Percentiles rank a stretch among this genome's conserved stretches.
Evolutionary conservation across 2,329 filamentous ascomycete genomes (phyloP).

Genomic region (Didymella pinodella): DNA sequence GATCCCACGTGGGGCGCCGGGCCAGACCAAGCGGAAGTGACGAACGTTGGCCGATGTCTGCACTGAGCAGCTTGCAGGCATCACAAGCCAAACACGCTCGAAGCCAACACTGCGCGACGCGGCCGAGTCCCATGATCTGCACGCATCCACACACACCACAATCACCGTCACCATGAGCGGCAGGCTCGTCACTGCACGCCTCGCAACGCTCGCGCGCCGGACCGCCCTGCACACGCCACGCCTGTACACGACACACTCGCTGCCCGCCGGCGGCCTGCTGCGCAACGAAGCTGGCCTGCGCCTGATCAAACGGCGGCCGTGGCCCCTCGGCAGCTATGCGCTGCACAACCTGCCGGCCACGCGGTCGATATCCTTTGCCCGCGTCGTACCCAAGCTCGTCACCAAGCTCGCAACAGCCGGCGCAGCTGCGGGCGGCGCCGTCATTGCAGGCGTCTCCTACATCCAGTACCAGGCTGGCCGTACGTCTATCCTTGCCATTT

Average conservation of each 20-base stretch:
- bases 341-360: constrained; percentile 80
- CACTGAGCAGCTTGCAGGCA: background rate
- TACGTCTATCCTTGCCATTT: constrained; percentile 59
- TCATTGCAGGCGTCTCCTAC: constrained; percentile 87
- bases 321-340: constrained; percentile 77
- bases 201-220: constrained; percentile 71
- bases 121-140: constrained; percentile 29
- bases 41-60: constrained; percentile 15
- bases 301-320: constrained; percentile 64
- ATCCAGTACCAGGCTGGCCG: constrained; percentile 94
- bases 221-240: constrained; percentile 67
- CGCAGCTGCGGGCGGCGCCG: constrained; percentile 88
- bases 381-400: constrained; percentile 82
- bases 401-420: constrained; percentile 87
- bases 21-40: constrained; percentile 19
- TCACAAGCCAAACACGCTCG: constrained; percentile 6
- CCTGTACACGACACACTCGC: constrained; percentile 51
- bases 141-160: constrained; percentile 16
- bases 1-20: constrained; percentile 16
- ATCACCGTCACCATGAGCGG: constrained; percentile 65
- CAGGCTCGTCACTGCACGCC: constrained; percentile 78
- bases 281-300: constrained; percentile 48
- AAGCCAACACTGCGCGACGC: constrained; percentile 4
- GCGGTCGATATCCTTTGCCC: constrained; percentile 71
- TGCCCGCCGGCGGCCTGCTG: constrained; percentile 50